Percentiles rank a stretch among this genome's conserved stretches.
These are phyloP conservation scores for Mucuna pruriens DNA, from an alignment of 306 rosid genomes.

Conservation along the genomic window DNA sequence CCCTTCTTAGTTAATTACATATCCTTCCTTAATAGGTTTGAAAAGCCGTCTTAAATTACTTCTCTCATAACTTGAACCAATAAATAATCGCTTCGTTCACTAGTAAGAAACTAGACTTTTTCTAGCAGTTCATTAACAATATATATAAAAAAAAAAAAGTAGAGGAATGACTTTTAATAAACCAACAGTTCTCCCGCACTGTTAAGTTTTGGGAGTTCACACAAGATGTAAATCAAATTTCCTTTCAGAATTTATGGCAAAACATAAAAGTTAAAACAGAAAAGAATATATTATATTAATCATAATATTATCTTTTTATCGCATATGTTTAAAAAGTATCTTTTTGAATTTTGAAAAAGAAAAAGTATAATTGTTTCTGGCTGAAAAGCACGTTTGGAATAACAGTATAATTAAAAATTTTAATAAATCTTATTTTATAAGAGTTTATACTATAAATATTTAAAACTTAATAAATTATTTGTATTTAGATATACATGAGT, in stretches of 20 bases:
- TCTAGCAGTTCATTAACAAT: neutral
- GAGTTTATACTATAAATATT: too few species aligned
- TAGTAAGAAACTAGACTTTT: neutral
- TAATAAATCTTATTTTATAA: too few species aligned
- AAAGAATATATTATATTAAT: neutral
- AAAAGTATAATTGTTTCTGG: too few species aligned
- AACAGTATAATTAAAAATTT: too few species aligned
- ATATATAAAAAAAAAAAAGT: too few species aligned
- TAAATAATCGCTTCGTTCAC: neutral
- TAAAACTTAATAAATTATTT: too few species aligned
- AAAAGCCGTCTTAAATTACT: neutral
- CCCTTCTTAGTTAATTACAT: too few species aligned
- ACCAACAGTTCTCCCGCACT: too few species aligned
- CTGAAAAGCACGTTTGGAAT: too few species aligned
- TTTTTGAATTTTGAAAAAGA: neutral
- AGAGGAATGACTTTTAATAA: too few species aligned
- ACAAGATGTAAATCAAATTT: neutral
- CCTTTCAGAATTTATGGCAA: neutral
- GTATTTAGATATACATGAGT: too few species aligned
- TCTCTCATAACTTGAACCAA: neutral
- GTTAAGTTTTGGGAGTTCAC: neutral
- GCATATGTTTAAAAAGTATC: neutral
- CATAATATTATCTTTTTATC: neutral
- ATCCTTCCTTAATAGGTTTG: neutral
- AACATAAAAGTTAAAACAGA: neutral